phyloP scores from a whole-genome alignment of 2,329 filamentous ascomycete species.

The Microcyclospora tardicrescens region DNA sequence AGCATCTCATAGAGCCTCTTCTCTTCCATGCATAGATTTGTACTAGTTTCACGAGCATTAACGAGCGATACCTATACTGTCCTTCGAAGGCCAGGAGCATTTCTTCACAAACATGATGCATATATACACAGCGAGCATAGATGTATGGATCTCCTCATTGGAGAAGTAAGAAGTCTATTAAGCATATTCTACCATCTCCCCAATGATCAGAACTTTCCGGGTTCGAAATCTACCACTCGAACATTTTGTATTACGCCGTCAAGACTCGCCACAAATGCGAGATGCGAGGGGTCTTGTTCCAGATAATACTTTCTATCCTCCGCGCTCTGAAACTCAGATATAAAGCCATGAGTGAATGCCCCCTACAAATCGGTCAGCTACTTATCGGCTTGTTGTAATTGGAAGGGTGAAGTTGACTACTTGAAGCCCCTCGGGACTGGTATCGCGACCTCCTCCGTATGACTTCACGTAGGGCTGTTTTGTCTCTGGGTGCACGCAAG shows the following conservation, averaged over 20 bases:
- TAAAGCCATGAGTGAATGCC: constrained; percentile 56
- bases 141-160: too few relatives aligned
- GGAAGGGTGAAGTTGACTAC: constrained; percentile 26
- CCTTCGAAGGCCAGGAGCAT: too few relatives aligned
- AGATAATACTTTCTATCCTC: constrained; percentile 59
- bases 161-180: too few relatives aligned
- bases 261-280: constrained; percentile 43
- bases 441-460: constrained; percentile 47
- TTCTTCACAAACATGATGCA: too few relatives aligned
- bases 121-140: too few relatives aligned
- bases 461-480: constrained; percentile 48
- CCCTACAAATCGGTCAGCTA: constrained; percentile 24
- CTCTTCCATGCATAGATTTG: too few relatives aligned
- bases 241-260: constrained; percentile 39
- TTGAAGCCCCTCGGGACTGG: constrained; percentile 47
- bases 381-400: too few relatives aligned
- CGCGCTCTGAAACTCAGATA: constrained; percentile 50
- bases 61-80: too few relatives aligned
- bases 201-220: constrained; percentile 25
- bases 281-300: constrained; percentile 50
- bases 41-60: too few relatives aligned
- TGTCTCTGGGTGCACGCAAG: constrained; percentile 47
- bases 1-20: constrained; percentile 33
- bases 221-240: constrained; percentile 47
- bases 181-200: constrained; percentile 14